Evolutionary conservation across 768 basidiomycete genomes (phyloP).

Genomic region (Nevesoporus exiguus): DNA sequence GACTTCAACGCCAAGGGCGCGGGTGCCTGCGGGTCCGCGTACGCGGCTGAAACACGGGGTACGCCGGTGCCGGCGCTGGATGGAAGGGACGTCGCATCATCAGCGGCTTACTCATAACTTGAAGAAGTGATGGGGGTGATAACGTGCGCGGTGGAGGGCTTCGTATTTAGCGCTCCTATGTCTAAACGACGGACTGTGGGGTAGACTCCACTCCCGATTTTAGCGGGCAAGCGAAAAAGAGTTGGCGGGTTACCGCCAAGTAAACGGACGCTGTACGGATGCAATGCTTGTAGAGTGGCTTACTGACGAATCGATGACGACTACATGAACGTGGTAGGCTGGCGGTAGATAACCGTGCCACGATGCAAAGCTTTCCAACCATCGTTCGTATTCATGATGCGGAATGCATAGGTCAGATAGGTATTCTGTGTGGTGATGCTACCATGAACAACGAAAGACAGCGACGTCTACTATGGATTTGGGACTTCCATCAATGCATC

Average conservation of each 20-base stretch:
- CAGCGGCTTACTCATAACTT: too few species aligned
- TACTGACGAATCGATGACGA: background rate
- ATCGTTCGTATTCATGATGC: background rate
- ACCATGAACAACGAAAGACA: too few species aligned
- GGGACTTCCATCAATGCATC: background rate
- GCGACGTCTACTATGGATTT: background rate
- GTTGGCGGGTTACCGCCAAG: too few species aligned
- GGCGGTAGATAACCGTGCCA: background rate
- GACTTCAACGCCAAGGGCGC: too few species aligned
- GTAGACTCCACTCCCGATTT: background rate
- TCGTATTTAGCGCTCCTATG: background rate
- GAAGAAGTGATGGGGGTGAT: too few species aligned
- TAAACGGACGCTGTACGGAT: background rate
- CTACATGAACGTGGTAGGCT: background rate
- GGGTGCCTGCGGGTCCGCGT: background rate
- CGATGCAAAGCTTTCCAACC: background rate
- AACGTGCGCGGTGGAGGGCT: too few species aligned
- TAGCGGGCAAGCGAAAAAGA: background rate
- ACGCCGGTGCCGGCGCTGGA: too few species aligned
- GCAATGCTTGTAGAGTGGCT: background rate
- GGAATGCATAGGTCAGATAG: background rate
- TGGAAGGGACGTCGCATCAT: too few species aligned
- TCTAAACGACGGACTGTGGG: background rate
- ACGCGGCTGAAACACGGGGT: background rate
- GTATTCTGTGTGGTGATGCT: background rate